Evolutionary conservation across 352 stramenopile genomes (phyloP), one percentile per base, ranked within the genome.

Genomic region (Phytopythium delawarense): DNA sequence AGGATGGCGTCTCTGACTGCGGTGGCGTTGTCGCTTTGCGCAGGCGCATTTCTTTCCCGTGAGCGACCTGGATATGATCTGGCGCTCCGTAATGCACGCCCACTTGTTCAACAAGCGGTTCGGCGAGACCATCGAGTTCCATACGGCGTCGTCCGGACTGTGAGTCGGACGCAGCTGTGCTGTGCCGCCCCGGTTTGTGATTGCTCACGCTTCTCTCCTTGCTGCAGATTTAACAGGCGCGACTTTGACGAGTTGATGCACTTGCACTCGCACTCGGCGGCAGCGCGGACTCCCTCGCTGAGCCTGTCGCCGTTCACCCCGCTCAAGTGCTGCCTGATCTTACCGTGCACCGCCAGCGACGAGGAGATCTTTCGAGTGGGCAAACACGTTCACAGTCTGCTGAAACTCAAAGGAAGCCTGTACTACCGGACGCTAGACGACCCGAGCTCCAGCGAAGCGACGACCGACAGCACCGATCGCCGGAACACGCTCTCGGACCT

Each of bases 231-330:
- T 59, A 72, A 74, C 52, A 76, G 70, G 63, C 76, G 70, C 20
- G 80, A 91, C 53, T 93, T 93, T 67, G 84, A 93, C 62, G 84
- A 93, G 53, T 64, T 93, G 46, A 85, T 86, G 69, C 80, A 93
- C 56, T 73, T 88, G n/a, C 75, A 91, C 45, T 80, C 59, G 25
- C 88, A 69, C 49, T 56, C 69, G 6, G 64, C 64, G 46, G 71
- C 72, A 4, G 74, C 73, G 46, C 70, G 76, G 2, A 61, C 77
- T 30, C 56, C 64, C 20, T 73, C 73, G 11, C 32, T 84, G 3
- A 61, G 71, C 12, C 59, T 75, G 20, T 78, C 79, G 1, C 70
- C 72, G 2, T 64, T 81, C 13, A 63, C 71, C n/a, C 67, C 61
- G 12, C 63, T 91, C 13, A 89, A 88, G 25, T 93, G 84, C 56